Base-by-base conservation (phyloP, 2,329 filamentous ascomycete genomes). In the Nannizzia gypsea region DNA sequence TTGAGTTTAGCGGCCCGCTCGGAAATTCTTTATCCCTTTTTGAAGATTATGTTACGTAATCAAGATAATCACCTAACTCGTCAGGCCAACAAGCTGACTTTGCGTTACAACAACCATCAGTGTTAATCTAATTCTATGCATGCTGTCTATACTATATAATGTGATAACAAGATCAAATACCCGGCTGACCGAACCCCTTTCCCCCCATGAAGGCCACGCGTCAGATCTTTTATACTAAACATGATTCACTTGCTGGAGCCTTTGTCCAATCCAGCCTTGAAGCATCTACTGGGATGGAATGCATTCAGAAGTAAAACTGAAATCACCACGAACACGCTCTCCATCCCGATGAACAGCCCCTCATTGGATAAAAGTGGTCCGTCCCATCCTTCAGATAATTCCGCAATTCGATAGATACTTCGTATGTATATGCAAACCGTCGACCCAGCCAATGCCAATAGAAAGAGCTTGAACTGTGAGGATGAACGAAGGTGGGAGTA, bases 391-490 rank as follows among this genome's bases (percentile, higher is more conserved):
- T 80, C 75, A 63, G 79, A 81, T 63, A 89, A 72, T 76, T 89
- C 85, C 0, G 81, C 81, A 22, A 87, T 81, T 59, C 86, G 80
- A 71, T 83, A 89, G 46, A 83, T 80, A 64, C 80, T 84, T 6
- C 86, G 77, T 66, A 81, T 81, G 63, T 88, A 81, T 66, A 89
- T 83, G 65, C 78, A 80, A 11, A 86, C 58, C n/a, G 83, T 84
- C 1, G 83, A 78, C 1, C 86, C 69, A 0, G 67, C 63, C 34
- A 80, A 62, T 15, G 67, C 71, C 64, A 64, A 65, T 3, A 73
- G 71, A 62, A 73, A 70, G 63, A 28, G 24, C 13, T 46, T 36
- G 56, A 79, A 70, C 20, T 71, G 71, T 9, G 63, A 63, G 22
- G 67, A 64, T 59, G 72, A 71, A 42, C 76, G 68, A 38, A 56